Evolutionary conservation across 1,139 yeast species (phyloP).

Genomic region (Lodderomyces jiufengensis): DNA sequence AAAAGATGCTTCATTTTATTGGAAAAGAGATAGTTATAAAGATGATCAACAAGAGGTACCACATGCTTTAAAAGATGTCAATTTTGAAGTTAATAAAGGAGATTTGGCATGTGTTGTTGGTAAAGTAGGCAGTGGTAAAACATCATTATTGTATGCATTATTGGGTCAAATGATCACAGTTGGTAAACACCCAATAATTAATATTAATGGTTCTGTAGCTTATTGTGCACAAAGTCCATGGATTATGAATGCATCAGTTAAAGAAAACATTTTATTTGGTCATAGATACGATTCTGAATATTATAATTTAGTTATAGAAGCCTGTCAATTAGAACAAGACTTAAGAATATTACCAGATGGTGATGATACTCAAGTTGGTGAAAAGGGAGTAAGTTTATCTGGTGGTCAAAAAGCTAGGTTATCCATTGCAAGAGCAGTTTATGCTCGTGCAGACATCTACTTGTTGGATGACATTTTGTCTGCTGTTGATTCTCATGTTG

Average conservation of each 20-base stretch:
- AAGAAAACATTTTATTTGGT: constrained; percentile 87
- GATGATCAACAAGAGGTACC: constrained; percentile 7
- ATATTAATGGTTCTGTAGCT: constrained; percentile 22
- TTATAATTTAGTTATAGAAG: constrained; percentile 74
- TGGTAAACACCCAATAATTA: constrained; percentile 6
- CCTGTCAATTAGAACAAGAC: constrained; percentile 87
- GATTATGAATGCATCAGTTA: constrained; percentile 89
- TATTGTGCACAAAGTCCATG: constrained; percentile 34
- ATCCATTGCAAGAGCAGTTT: constrained; percentile 91
- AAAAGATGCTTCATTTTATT: constrained; percentile 17
- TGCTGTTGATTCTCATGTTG: constrained; percentile 95
- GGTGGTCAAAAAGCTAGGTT: constrained; percentile 98
- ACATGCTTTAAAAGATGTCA: constrained; percentile 47
- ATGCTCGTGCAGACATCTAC: constrained; percentile 89
- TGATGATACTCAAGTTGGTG: constrained; percentile 90
- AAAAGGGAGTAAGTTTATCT: constrained; percentile 91
- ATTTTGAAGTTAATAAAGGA: constrained; percentile 52
- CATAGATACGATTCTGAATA: constrained; percentile 77
- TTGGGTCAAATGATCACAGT: constrained; percentile 21
- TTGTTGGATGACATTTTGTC: constrained; percentile 76
- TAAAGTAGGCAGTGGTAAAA: constrained; percentile 53
- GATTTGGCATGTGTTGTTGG: constrained; percentile 69
- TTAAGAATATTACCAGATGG: constrained; percentile 80
- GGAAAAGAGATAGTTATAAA: constrained; percentile 11
- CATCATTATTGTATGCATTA: constrained; percentile 25